These are phyloP conservation scores for Phytophthora pisi DNA, from an alignment of 352 stramenopile species.

Conservation along the genomic window DNA sequence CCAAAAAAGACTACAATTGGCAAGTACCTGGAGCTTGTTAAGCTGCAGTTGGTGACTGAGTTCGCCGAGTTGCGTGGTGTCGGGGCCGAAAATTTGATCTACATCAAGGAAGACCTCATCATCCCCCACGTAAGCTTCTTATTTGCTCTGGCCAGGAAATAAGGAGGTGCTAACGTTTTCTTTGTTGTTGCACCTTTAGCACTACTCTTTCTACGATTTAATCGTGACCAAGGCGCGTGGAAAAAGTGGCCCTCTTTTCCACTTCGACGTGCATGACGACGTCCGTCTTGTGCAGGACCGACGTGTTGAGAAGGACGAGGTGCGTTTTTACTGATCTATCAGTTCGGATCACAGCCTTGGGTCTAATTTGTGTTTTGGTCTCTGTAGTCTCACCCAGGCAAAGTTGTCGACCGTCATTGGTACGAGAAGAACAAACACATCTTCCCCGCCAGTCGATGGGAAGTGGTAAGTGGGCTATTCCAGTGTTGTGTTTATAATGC, in stretches of 20 bases:
- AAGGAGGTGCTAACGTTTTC: constrained; percentile 1
- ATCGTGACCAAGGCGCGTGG: constrained; percentile 97
- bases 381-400: constrained; percentile 93
- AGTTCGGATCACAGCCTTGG: constrained; percentile 1
- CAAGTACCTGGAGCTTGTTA: constrained; percentile 87
- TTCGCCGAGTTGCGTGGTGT: constrained; percentile 94
- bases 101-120: constrained; percentile 99
- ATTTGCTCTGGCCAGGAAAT: neutral
- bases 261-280: constrained; percentile 97
- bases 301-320: constrained; percentile 97
- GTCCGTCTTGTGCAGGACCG: constrained; percentile 92
- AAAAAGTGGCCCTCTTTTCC: constrained; percentile 97
- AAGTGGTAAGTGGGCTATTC: constrained; percentile 74
- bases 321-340: constrained; percentile 15
- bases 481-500: neutral
- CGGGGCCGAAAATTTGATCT: constrained; percentile 94
- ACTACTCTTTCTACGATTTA: constrained; percentile 99
- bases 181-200: constrained; percentile 40
- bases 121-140: constrained; percentile 88
- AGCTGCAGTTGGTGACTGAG: constrained; percentile 90
- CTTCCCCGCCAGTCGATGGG: constrained; percentile 98
- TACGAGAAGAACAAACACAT: constrained; percentile 99
- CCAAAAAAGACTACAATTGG: constrained; percentile 93
- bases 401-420: constrained; percentile 97
- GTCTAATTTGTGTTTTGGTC: constrained; percentile 12